Conservation (phyloP, 257 asterid species). For the Solanum dulcamara region DNA sequence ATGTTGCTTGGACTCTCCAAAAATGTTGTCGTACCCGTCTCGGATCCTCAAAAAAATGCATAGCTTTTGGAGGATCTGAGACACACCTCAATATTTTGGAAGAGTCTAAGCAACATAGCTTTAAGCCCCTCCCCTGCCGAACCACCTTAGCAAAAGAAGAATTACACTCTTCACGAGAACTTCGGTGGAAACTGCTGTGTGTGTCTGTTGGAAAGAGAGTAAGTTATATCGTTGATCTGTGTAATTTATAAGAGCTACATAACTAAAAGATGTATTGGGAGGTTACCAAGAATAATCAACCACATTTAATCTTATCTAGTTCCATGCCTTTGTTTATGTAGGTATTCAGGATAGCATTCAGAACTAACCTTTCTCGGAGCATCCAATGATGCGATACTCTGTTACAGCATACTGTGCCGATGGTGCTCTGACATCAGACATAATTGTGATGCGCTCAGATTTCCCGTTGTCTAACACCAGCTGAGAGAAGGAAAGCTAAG, state of each 20-base stretch:
- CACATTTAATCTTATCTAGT: not conserved
- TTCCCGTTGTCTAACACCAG: slow-evolving; percentile 68
- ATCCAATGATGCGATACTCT: slow-evolving; percentile 59
- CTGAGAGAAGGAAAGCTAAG: slow-evolving; percentile 17
- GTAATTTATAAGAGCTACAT: not conserved
- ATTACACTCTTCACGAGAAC: not conserved
- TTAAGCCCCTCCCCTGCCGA: not conserved
- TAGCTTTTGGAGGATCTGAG: not conserved
- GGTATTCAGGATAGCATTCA: slow-evolving; percentile 4
- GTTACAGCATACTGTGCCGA: slow-evolving; percentile 77
- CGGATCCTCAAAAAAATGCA: not conserved
- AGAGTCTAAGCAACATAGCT: not conserved
- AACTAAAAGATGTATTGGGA: not conserved
- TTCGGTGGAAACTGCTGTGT: not conserved
- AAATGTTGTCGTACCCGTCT: not conserved
- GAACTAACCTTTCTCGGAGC: slow-evolving; percentile 46
- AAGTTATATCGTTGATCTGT: not conserved
- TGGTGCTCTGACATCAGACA: slow-evolving; percentile 28
- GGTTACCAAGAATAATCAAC: not conserved
- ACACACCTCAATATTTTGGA: not conserved
- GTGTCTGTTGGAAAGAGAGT: not conserved
- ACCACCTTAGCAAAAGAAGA: not conserved
- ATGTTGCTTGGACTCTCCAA: not conserved
- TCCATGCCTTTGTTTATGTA: not conserved
- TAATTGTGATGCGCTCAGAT: slow-evolving; percentile 71